Evolutionary conservation across 1,284 basidiomycete species (phyloP), one percentile per base, ranked within the genome.

Genomic region (Takashimella koratensis): DNA sequence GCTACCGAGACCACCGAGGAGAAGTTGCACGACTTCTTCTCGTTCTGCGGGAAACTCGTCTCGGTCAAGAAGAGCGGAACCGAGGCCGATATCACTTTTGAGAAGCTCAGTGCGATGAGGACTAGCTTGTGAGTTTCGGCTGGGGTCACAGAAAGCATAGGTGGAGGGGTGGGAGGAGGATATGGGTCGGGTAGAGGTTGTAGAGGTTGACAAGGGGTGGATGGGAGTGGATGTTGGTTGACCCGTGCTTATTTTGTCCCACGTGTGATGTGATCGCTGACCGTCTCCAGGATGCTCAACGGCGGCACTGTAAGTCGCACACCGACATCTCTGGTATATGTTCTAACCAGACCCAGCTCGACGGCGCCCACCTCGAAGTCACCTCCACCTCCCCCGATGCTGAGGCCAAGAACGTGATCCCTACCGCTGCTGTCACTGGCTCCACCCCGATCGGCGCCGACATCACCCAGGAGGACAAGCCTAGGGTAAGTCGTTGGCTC

Each of bases 401-500:
- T 21, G 67, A 71, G 41, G 54, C 66, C 44, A 36, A 36, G 16
- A 36, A 36, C 30, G 30, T 36, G 8, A 8, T 36, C 30, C 30
- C 30, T 36, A 36, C 30, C 16, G 52, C 68, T 23, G 66, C 65
- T 16, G 60, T 68, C 50, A 63, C 67, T 46, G 67, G 66, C 42
- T 56, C 71, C 2, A 69, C 71, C 2, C 71, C 73, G 13, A 67
- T 71, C 41, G 73, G 68, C 36, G 64, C 68, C 10, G 62, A 62
- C n/a, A 64, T 76, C 57, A 59, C 63, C 40, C 76, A 77, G 63
- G 76, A 77, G 62, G 76, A 77, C 67, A 77, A 77, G 73, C 76
- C 76, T 46, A 71, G 68, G 63, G 74, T 76, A 45, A 41, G 74
- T 59, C 45, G 10, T 19, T 6, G 20, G 13, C 5, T 36, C 16